Conservation (phyloP, 139 green algal genomes). For the Volvox africanus region DNA sequence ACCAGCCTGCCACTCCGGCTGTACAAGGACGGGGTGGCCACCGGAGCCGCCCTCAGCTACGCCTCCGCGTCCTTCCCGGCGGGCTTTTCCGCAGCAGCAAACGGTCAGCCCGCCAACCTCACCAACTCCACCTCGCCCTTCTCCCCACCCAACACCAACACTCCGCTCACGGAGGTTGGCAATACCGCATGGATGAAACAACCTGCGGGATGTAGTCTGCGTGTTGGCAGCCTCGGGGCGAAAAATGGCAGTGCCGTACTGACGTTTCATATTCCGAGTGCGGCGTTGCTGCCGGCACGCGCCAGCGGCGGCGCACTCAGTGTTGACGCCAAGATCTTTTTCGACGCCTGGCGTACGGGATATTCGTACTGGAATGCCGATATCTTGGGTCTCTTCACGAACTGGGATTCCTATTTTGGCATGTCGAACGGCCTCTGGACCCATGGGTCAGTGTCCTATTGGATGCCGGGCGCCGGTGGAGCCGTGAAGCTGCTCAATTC, state of each 20-base stretch:
- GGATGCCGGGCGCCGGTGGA: not conserved
- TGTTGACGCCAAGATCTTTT: conserved; percentile 44
- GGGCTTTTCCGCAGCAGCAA: not conserved
- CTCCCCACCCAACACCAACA: not conserved
- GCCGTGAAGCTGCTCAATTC: not conserved
- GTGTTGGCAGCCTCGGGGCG: not conserved
- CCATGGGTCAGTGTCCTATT: not conserved
- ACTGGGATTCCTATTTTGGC: conserved; percentile 38
- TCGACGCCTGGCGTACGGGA: conserved; percentile 17
- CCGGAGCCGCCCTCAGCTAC: not conserved
- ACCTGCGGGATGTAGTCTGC: conserved; percentile 38
- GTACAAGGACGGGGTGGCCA: not conserved
- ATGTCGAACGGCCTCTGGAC: not conserved
- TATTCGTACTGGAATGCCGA: conserved; percentile 32
- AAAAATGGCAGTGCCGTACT: not conserved
- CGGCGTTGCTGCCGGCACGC: not conserved
- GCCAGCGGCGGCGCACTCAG: not conserved
- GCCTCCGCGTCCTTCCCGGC: not conserved
- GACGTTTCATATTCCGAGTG: not conserved
- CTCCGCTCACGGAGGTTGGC: not conserved
- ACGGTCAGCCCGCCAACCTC: not conserved
- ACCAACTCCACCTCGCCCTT: not conserved
- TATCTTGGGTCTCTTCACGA: not conserved
- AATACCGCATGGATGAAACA: conserved; percentile 31
- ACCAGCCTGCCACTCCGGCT: conserved; percentile 9